phyloP scores from a whole-genome alignment of 257 asterid species.

The Mitragyna speciosa region DNA sequence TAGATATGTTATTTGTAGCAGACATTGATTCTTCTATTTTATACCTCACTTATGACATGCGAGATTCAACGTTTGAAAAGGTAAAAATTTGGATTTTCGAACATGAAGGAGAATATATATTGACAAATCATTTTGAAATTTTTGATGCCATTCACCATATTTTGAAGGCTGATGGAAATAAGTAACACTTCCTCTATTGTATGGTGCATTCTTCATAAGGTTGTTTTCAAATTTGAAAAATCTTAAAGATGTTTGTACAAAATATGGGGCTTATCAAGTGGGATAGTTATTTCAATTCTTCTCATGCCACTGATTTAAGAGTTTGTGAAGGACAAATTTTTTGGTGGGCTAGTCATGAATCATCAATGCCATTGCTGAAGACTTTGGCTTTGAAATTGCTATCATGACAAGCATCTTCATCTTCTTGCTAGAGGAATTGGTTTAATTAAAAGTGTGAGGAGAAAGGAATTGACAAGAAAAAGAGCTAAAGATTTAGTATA shows the following conservation, averaged over 20 bases:
- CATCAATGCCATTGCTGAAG: background rate
- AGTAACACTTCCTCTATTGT: conserved; percentile 12
- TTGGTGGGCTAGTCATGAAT: conserved; percentile 10
- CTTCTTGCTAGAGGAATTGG: conserved; percentile 12
- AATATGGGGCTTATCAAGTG: background rate
- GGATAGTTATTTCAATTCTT: background rate
- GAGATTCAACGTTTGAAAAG: background rate
- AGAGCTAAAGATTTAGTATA: background rate
- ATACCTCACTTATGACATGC: too few relatives aligned
- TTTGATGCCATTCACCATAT: too few relatives aligned
- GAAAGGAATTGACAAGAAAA: background rate
- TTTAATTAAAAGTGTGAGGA: background rate
- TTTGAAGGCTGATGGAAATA: conserved; percentile 1
- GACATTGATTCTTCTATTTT: too few relatives aligned
- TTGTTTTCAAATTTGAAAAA: background rate
- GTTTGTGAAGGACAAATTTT: background rate
- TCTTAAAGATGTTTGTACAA: background rate
- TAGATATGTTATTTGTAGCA: background rate
- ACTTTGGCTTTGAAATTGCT: background rate
- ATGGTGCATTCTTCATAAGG: conserved; percentile 6
- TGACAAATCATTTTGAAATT: background rate
- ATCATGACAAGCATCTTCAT: background rate
- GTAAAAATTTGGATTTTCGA: background rate
- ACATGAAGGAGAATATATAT: background rate
- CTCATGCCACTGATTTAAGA: background rate